phyloP scores from a whole-genome alignment of 768 basidiomycete species.

The Agrocybe praecox region DNA sequence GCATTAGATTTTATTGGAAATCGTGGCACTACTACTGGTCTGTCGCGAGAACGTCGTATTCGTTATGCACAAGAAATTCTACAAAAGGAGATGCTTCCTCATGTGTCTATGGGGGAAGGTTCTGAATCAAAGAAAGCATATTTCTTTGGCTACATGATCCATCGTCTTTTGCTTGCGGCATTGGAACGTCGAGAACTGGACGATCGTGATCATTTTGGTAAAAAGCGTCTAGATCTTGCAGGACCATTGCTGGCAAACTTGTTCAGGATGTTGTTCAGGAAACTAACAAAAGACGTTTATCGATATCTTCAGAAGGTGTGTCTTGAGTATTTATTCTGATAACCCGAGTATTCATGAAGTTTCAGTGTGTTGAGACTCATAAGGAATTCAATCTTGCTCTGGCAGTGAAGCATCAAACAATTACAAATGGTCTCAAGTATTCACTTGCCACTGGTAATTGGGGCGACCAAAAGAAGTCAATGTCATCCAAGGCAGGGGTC shows the following conservation, averaged over 20 bases:
- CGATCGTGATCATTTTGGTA: conserved; percentile 99
- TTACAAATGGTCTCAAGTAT: conserved; percentile 97
- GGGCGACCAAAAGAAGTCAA: conserved; percentile 99
- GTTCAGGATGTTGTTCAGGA: conserved; percentile 97
- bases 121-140: conserved; percentile 98
- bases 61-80: conserved; percentile 97
- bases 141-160: conserved; percentile 99
- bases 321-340: conserved; percentile 9
- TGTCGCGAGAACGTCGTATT: conserved; percentile 90
- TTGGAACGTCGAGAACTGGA: conserved; percentile 94
- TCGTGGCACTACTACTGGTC: conserved; percentile 92
- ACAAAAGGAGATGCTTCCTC: conserved; percentile 98
- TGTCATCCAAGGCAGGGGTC: conserved; percentile 97
- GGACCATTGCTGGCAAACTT: conserved; percentile 95
- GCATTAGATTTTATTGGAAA: conserved; percentile 98
- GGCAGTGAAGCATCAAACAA: conserved; percentile 95
- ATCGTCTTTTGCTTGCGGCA: conserved; percentile 90
- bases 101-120: conserved; percentile 94
- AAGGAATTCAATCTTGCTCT: conserved; percentile 91
- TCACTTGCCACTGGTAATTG: conserved; percentile 98
- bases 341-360: conserved; percentile 1
- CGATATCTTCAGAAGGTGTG: conserved; percentile 93
- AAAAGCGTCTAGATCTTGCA: conserved; percentile 95
- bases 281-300: conserved; percentile 96
- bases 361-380: conserved; percentile 92